phyloP scores from a whole-genome alignment of 164 flowering plant genomes.

The grape (Vitis vinifera) region DNA sequence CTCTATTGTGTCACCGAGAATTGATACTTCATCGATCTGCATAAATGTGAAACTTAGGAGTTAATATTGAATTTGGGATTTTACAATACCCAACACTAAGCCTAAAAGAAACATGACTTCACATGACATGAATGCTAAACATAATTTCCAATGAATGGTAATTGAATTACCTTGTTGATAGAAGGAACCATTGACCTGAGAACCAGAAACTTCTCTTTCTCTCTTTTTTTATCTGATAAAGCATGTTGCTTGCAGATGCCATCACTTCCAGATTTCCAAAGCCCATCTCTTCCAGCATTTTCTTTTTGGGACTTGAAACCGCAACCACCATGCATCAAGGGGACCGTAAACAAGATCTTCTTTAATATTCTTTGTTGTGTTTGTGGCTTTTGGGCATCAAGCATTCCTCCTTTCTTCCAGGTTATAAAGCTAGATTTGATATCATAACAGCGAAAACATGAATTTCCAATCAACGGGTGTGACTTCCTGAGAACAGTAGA shows the following conservation, averaged over 20 bases:
- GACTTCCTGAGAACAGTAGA: constrained; percentile 49
- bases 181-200: constrained; percentile 74
- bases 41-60: constrained; percentile 6
- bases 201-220: constrained; percentile 50
- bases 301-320: constrained; percentile 27
- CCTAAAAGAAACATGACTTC: no score
- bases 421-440: constrained; percentile 50
- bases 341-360: constrained; percentile 55
- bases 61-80: no score
- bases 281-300: constrained; percentile 18
- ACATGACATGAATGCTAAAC: neutral
- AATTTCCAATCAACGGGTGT: constrained; percentile 27
- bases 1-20: constrained; percentile 66
- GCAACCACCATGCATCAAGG: constrained; percentile 42
- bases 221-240: constrained; percentile 36
- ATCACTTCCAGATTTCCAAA: constrained; percentile 18
- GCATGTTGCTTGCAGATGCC: constrained; percentile 24
- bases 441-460: constrained; percentile 17
- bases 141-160: neutral
- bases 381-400: constrained; percentile 13
- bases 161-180: constrained; percentile 52
- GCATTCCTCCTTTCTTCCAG: constrained; percentile 51
- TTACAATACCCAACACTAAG: no score
- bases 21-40: constrained; percentile 72
- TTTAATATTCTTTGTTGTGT: constrained; percentile 56